Evolutionary conservation across 805 yeast species (phyloP), one percentile per base, ranked within the genome.

Genomic region (Metschnikowia shivogae): DNA sequence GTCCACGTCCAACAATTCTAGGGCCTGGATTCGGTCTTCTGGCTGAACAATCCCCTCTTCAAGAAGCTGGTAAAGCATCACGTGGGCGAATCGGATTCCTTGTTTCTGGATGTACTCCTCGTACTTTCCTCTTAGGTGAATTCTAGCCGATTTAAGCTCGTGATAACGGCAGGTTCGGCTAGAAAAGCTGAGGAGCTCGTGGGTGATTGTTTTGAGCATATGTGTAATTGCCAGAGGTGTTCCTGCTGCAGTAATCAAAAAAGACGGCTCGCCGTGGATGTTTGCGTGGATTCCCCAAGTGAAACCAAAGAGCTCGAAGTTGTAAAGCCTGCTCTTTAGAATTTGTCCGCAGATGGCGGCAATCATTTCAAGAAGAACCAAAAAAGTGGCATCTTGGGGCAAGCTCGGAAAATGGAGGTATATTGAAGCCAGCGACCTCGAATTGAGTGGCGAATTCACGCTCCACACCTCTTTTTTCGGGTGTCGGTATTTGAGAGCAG

Each of bases 221-320:
- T 48, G 47, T 3, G 48, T 42, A 4, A 76, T 61, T 1, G 78
- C 74, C 26, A 61, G 61, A 0, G 59, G 54, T n/a, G 75, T 74
- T 0, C 93, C 92, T 24, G 75, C 63, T 1, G 81, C 58, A 3
- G 74, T 74, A n/a, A 84, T 53, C 0, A 74, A 61, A 6, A 85
- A 56, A 6, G 82, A 75, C 0, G 74, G 70, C 42, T 74, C 78
- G 4, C 86, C 82, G 50, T 76, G 76, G 11, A 67, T 48, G 3
- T 83, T 78, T 0, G 88, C 77, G 31, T 61, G 65, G 0, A 84
- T 48, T 14, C 77, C 81, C 77, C 84, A 84, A 0, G 75, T 58
- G 54, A 73, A 81, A 1, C 82, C 80, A 8, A 81, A 46, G n/a
- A 70, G 57, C 45, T 81, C 78, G 1, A 81, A 72, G 1, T 77